Percentiles rank a stretch among this genome's conserved stretches.
These are phyloP conservation scores for Russula olivacea DNA, from an alignment of 768 basidiomycete genomes.

Conservation along the genomic window DNA sequence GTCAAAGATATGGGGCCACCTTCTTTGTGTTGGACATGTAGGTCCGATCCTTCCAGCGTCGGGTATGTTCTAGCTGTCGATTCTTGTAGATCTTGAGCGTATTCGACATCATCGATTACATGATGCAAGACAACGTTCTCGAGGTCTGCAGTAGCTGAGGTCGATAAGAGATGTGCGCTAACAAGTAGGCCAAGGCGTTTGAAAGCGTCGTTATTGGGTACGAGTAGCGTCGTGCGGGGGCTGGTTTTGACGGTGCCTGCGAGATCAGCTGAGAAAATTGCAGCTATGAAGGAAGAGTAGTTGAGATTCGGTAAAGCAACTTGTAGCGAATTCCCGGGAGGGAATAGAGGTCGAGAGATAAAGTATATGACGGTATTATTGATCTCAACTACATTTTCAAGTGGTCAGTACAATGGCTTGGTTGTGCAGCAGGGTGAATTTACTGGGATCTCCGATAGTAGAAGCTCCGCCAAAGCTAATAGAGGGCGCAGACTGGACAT, in stretches of 20 bases:
- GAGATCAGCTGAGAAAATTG: conserved; percentile 80
- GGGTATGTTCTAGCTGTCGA: conserved; percentile 68
- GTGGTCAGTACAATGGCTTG: conserved; percentile 8
- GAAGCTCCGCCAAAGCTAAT: conserved; percentile 82
- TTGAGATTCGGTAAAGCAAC: conserved; percentile 79
- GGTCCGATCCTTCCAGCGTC: conserved; percentile 80
- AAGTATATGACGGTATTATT: conserved; percentile 86
- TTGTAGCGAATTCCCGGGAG: conserved; percentile 75
- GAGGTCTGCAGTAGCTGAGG: conserved; percentile 74
- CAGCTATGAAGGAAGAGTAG: conserved; percentile 85
- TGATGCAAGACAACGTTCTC: conserved; percentile 87
- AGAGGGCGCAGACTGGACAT: conserved; percentile 44
- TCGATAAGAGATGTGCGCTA: conserved; percentile 76
- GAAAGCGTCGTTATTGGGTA: conserved; percentile 90
- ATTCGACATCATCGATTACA: conserved; percentile 68
- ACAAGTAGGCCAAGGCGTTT: conserved; percentile 76
- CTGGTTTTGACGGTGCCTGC: conserved; percentile 59
- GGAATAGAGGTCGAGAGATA: conserved; percentile 73
- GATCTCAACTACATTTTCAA: conserved; percentile 49
- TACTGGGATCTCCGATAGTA: conserved; percentile 72
- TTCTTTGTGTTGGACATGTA: conserved; percentile 59
- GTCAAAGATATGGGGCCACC: conserved; percentile 44
- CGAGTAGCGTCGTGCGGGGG: conserved; percentile 72
- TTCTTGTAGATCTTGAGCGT: conserved; percentile 52
- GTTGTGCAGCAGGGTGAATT: conserved; percentile 28